These are phyloP conservation scores for Casuarina cunninghamiana DNA, from an alignment of 306 rosid species.

Conservation along the genomic window DNA sequence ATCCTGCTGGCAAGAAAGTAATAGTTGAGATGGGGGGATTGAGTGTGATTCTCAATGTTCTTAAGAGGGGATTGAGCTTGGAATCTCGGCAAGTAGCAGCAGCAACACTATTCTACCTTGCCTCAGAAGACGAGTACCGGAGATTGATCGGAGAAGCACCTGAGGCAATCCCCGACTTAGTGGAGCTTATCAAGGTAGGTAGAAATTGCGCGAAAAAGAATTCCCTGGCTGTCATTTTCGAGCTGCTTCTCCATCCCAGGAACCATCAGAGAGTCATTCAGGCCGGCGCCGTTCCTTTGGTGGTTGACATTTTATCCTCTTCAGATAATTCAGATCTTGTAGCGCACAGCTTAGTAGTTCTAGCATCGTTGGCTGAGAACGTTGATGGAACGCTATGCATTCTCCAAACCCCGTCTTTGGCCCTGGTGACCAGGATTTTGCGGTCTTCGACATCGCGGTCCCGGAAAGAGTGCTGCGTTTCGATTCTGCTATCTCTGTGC, in stretches of 20 bases:
- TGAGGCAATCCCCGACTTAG: conserved; percentile 49
- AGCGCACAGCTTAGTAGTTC: conserved; percentile 57
- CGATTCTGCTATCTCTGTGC: conserved; percentile 58
- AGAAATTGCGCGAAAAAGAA: conserved; percentile 69
- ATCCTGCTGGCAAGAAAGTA: conserved; percentile 42
- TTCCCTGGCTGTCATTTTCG: conserved; percentile 70
- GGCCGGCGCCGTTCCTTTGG: conserved; percentile 51
- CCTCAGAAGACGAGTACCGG: conserved; percentile 51
- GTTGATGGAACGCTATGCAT: conserved; percentile 54
- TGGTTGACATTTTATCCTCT: conserved; percentile 43
- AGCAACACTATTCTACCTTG: conserved; percentile 64
- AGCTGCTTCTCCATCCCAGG: conserved; percentile 46
- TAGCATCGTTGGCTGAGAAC: conserved; percentile 56
- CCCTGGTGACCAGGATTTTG: conserved; percentile 33
- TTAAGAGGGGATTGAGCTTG: conserved; percentile 46
- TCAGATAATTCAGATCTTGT: conserved; percentile 47
- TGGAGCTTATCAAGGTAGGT: conserved; percentile 59
- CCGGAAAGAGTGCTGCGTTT: conserved; percentile 63
- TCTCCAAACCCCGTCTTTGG: conserved; percentile 32
- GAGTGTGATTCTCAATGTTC: conserved; percentile 38
- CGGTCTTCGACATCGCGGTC: conserved; percentile 23
- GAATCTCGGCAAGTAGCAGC: conserved; percentile 72
- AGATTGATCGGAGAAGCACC: conserved; percentile 58
- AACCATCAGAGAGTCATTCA: conserved; percentile 51
- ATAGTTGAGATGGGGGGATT: conserved; percentile 54